Conservation (phyloP, 768 basidiomycete species). For the Pleurotus tuoliensis region DNA sequence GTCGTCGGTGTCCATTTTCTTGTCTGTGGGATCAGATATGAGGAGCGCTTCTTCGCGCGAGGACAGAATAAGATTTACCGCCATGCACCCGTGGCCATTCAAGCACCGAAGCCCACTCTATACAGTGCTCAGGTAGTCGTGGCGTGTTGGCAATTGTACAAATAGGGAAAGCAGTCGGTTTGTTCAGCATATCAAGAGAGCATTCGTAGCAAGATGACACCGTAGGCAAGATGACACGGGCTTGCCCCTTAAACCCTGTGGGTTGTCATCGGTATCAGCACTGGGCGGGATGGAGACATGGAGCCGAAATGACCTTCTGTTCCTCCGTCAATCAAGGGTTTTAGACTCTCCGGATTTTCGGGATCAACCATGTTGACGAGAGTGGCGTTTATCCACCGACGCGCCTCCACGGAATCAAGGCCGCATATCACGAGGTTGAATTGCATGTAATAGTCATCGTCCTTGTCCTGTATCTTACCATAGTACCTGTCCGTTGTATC, state of each 20-base stretch:
- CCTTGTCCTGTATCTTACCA: constrained; percentile 98
- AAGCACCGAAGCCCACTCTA: constrained; percentile 98
- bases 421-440: constrained; percentile 98
- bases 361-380: constrained; percentile 91
- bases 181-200: constrained; percentile 96
- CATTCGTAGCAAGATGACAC: constrained; percentile 98
- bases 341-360: constrained; percentile 90
- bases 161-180: constrained; percentile 94
- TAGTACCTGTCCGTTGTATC: constrained; percentile 59
- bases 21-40: constrained; percentile 46
- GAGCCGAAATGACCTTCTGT: constrained; percentile 72
- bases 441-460: constrained; percentile 90
- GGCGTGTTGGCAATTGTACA: constrained; percentile 99
- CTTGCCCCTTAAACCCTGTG: constrained; percentile 96
- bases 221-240: constrained; percentile 92
- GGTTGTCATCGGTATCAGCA: background rate
- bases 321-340: constrained; percentile 96
- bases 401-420: constrained; percentile 93
- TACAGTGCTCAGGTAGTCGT: constrained; percentile 96
- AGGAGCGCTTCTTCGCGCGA: background rate
- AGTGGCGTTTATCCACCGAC: constrained; percentile 98
- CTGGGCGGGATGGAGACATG: background rate
- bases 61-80: constrained; percentile 41
- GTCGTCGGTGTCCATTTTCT: constrained; percentile 96
- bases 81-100: constrained; percentile 96